Percentiles rank a stretch among this genome's conserved stretches.
Conservation (phyloP, 371 early-diverging fungal species). For the Saksenaea vasiformis region DNA sequence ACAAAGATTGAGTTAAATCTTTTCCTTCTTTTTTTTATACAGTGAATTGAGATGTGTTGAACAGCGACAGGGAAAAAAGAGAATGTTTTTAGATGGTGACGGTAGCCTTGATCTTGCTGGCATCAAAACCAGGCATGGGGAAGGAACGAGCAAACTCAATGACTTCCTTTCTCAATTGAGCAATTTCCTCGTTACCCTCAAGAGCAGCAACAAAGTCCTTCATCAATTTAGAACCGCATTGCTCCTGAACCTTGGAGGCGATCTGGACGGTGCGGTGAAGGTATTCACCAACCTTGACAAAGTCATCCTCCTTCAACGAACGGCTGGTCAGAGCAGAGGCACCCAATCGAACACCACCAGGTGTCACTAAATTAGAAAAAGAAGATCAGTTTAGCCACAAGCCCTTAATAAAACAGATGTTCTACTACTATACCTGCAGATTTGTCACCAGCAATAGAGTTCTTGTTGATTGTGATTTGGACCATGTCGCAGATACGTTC, state of each 20-base stretch:
- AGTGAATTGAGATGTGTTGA: not conserved
- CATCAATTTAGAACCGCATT: constrained; percentile 86
- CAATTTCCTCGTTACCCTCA: constrained; percentile 69
- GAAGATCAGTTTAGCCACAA: not conserved
- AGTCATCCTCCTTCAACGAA: constrained; percentile 86
- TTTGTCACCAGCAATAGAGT: constrained; percentile 90
- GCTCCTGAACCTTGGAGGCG: constrained; percentile 76
- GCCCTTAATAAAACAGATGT: not conserved
- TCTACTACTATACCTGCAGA: constrained; percentile 52
- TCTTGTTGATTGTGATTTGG: constrained; percentile 93
- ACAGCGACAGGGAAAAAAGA: constrained; percentile 11
- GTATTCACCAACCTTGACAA: constrained; percentile 82
- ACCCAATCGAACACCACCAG: constrained; percentile 93
- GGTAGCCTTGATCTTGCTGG: constrained; percentile 47
- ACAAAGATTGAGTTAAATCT: not conserved
- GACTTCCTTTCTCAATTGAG: constrained; percentile 86
- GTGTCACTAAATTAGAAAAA: constrained; percentile 51
- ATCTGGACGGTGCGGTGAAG: constrained; percentile 92
- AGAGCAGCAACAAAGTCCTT: constrained; percentile 91
- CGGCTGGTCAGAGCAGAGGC: constrained; percentile 90
- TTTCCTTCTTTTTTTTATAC: not conserved
- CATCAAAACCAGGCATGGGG: constrained; percentile 88
- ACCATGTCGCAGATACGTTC: constrained; percentile 97
- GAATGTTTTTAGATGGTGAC: constrained; percentile 38
- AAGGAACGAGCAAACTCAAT: constrained; percentile 86